Conservation (phyloP, 1,139 yeast species). For the Candida anutae region DNA sequence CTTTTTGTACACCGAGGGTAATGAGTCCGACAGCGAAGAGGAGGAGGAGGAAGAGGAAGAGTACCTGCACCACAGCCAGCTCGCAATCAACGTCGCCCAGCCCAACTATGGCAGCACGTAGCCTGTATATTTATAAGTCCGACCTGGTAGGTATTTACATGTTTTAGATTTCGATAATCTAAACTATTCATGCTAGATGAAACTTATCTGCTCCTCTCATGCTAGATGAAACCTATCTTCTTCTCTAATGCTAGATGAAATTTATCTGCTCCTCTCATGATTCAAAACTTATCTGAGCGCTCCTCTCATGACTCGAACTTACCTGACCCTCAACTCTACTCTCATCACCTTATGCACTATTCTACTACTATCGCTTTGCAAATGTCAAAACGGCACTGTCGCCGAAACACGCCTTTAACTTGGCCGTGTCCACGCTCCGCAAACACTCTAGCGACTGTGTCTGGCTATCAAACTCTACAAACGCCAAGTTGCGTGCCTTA, state of each 20-base stretch:
- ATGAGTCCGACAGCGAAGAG: constrained; percentile 5
- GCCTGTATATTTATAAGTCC: background rate
- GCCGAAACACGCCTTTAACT: constrained; percentile 15
- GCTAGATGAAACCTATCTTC: no score
- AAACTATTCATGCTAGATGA: no score
- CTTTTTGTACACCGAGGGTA: constrained; percentile 57
- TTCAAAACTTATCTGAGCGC: no score
- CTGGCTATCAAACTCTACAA: constrained; percentile 67
- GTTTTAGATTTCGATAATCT: no score
- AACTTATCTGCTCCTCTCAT: no score
- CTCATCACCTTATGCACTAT: no score
- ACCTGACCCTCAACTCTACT: no score
- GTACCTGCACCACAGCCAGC: background rate
- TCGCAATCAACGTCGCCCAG: background rate
- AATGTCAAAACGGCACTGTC: constrained; percentile 19
- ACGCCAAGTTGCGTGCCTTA: constrained; percentile 61
- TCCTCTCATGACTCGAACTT: no score
- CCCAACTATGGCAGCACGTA: background rate
- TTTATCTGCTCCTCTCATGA: no score
- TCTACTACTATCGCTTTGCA: constrained; percentile 31
- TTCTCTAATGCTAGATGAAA: no score
- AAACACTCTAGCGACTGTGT: constrained; percentile 20
- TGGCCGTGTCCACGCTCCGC: constrained; percentile 6
- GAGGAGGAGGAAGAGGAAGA: no score
- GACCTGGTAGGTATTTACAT: no score